Conservation (phyloP, 1,139 yeast species). For the Blastobotrys apis region DNA sequence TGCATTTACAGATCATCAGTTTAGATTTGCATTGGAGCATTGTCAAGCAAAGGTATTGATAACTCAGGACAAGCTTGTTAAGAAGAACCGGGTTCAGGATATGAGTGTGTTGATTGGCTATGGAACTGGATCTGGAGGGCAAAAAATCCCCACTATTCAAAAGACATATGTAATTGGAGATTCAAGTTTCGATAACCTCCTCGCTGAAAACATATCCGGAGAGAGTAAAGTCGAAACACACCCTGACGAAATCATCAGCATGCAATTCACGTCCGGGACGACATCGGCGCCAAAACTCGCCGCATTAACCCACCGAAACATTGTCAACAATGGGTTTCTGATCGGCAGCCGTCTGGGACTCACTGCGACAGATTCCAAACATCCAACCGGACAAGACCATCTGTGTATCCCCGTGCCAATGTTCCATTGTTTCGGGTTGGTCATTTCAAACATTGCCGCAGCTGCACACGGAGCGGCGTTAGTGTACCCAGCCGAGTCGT, state of each 20-base stretch:
- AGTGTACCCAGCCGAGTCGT: slow-evolving; percentile 34
- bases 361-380: slow-evolving; percentile 23
- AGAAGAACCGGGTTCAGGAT: slow-evolving; percentile 7
- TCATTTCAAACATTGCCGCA: slow-evolving; percentile 32
- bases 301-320: slow-evolving; percentile 29
- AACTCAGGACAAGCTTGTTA: slow-evolving; percentile 21
- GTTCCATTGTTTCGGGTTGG: slow-evolving; percentile 38
- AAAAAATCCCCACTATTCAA: too few species aligned
- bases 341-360: slow-evolving; percentile 32
- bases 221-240: slow-evolving; percentile 15
- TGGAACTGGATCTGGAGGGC: slow-evolving; percentile 10
- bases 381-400: slow-evolving; percentile 32
- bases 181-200: slow-evolving; percentile 5
- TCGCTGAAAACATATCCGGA: not conserved
- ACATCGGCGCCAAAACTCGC: slow-evolving; percentile 34
- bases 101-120: slow-evolving; percentile 6
- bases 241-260: slow-evolving; percentile 28
- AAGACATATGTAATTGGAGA: slow-evolving; percentile 13
- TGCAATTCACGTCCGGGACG: slow-evolving; percentile 37
- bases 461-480: slow-evolving; percentile 30
- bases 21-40: slow-evolving; percentile 27
- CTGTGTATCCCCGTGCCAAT: slow-evolving; percentile 36
- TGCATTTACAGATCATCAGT: slow-evolving; percentile 33
- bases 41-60: slow-evolving; percentile 29
- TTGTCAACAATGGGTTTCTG: slow-evolving; percentile 32